Percentiles rank a stretch among this genome's conserved stretches.
These are phyloP conservation scores for Claviceps pazoutovae DNA, from an alignment of 2,329 filamentous ascomycete genomes.

Conservation along the genomic window DNA sequence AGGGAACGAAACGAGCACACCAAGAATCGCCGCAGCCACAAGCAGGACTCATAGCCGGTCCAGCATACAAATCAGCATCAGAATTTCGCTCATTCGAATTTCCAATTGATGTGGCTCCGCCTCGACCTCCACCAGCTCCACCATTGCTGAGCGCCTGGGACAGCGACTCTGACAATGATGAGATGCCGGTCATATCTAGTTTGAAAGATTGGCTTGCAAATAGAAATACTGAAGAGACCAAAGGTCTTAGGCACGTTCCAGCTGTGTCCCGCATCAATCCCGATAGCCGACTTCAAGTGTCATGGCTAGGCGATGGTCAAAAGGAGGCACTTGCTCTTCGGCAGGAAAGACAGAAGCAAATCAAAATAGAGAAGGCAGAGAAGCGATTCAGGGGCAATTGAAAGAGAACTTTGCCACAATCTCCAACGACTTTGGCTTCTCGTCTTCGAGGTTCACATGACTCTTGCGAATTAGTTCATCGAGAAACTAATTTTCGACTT, in stretches of 20 bases:
- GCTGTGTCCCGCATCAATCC: constrained; percentile 4
- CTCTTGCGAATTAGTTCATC: not conserved
- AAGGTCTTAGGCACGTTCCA: not conserved
- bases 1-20: not conserved
- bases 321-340: constrained; percentile 4
- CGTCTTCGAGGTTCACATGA: not conserved
- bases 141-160: constrained; percentile 17
- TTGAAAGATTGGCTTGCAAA: constrained; percentile 8
- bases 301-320: constrained; percentile 12
- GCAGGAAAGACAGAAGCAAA: constrained; percentile 1
- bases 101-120: constrained; percentile 1
- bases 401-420: not conserved
- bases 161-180: constrained; percentile 19
- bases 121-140: constrained; percentile 5
- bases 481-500: not conserved
- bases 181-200: constrained; percentile 6
- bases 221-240: constrained; percentile 1
- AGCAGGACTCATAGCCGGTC: not conserved
- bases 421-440: not conserved
- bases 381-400: constrained; percentile 1
- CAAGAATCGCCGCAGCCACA: not conserved
- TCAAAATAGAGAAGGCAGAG: constrained; percentile 1
- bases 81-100: not conserved
- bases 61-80: not conserved
- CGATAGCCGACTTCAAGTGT: constrained; percentile 10